Base-by-base conservation (phyloP, 1,139 yeast genomes). In the Geotrichum macrosporum region DNA sequence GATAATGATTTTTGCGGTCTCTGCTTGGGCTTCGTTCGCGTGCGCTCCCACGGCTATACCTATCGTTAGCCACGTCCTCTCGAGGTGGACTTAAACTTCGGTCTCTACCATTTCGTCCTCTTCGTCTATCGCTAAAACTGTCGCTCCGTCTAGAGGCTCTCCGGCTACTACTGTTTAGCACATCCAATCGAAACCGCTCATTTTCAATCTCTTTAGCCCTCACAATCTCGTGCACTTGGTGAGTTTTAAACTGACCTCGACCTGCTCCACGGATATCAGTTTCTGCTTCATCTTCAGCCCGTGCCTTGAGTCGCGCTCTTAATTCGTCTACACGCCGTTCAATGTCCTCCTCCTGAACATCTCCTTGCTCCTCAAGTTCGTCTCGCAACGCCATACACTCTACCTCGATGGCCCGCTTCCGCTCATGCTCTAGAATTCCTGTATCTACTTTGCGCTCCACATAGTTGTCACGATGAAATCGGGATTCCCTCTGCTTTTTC, bases 301-400 rank as follows among this genome's bases (percentile, higher is more conserved):
- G 21, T n/a, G 42, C 38, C 15, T 43, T 35, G 22, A 66, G 54
- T 27, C 50, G 47, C 16, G 50, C 44, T 22, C 70, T 48, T 33
- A 68, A 53, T 34, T 56, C 61, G 9, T 55, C 54, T 12, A 69
- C 69, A 45, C 53, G 46, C 12, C 50, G 50, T 15, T 65, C 68
- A 57, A 66, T 62, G 34, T 45, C 47, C 10, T 29, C 42, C 33
- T 31, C 41, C 6, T 32, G 34, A 6, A 48, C 32, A n/a, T 33
- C 52, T 3, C 21, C 40, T 18, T 34, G 39, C 27, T 46, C 43
- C 34, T 46, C 50, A 9, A 46, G 43, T 26, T 52, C 50, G 29
- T 76, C 84, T 24, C 80, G 65, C 35, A 78, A 66, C 50, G 78
- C 80, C 68, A 73, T 66, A 47, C 85, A 78, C 53, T 68, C 64